A percentile compares a stretch with the other conserved stretches of the same genome.
Evolutionary conservation across 2,329 filamentous ascomycete genomes (phyloP).

Genomic region (Xylaria arbuscula): DNA sequence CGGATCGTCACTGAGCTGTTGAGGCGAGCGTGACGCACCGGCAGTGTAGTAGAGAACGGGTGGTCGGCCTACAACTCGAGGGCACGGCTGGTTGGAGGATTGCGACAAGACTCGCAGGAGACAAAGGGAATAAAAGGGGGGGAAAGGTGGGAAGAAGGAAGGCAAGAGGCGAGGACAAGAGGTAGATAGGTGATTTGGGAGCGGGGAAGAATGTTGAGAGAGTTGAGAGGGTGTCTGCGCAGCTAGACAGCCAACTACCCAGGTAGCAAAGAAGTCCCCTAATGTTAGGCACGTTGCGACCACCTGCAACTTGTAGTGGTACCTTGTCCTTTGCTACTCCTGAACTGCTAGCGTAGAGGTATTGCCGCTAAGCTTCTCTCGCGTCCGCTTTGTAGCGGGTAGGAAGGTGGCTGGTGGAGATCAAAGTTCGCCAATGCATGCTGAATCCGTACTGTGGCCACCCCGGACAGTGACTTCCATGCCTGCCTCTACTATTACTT

Average conservation of each 20-base stretch:
- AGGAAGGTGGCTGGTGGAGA: conserved; percentile 39
- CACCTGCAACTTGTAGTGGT: conserved; percentile 16
- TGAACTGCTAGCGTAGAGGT: conserved; percentile 14
- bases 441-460: conserved; percentile 33
- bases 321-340: conserved; percentile 5
- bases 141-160: conserved; percentile 35
- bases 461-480: conserved; percentile 23
- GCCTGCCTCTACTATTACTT: neutral
- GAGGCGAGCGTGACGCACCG: conserved; percentile 32
- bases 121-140: conserved; percentile 39
- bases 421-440: conserved; percentile 36
- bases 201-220: conserved; percentile 36
- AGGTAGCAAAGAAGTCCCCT: conserved; percentile 22
- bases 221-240: conserved; percentile 21
- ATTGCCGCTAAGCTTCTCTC: conserved; percentile 33
- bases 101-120: conserved; percentile 36
- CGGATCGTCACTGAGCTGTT: conserved; percentile 41
- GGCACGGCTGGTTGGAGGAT: conserved; percentile 30
- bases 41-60: conserved; percentile 26
- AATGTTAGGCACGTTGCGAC: conserved; percentile 21
- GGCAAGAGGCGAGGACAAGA: conserved; percentile 36
- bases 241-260: neutral
- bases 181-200: conserved; percentile 33
- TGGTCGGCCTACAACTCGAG: conserved; percentile 33
- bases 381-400: conserved; percentile 33